Percentiles rank a stretch among this genome's conserved stretches.
These are phyloP conservation scores for Basipetospora chlamydospora DNA, from an alignment of 2,329 filamentous ascomycete species.

Conservation along the genomic window DNA sequence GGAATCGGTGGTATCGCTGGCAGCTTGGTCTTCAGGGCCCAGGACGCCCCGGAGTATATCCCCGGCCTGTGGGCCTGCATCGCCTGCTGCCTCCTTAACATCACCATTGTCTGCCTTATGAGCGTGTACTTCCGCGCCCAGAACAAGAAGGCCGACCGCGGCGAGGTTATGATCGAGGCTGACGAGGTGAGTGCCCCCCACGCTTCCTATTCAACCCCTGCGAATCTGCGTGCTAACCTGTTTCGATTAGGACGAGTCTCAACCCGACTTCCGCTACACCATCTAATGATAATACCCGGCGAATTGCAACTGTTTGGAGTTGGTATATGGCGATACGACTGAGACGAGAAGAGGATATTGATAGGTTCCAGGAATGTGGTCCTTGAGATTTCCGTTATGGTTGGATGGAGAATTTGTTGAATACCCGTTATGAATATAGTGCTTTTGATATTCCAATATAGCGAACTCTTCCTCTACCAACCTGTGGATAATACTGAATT, in stretches of 20 bases:
- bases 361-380: too few species aligned
- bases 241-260: slow-evolving; percentile 8
- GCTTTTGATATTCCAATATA: too few species aligned
- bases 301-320: too few species aligned
- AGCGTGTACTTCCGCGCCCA: slow-evolving; percentile 25
- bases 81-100: slow-evolving; percentile 28
- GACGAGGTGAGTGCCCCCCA: slow-evolving; percentile 27
- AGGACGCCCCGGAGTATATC: slow-evolving; percentile 38
- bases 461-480: too few species aligned
- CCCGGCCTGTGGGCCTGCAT: slow-evolving; percentile 43
- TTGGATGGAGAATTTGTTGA: too few species aligned
- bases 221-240: neutral
- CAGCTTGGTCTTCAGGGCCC: slow-evolving; percentile 50
- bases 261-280: slow-evolving; percentile 7
- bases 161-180: slow-evolving; percentile 35
- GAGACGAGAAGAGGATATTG: too few species aligned
- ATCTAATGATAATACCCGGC: too few species aligned
- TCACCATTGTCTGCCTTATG: slow-evolving; percentile 28
- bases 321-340: too few species aligned
- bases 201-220: neutral
- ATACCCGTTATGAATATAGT: too few species aligned
- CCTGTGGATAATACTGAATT: too few species aligned
- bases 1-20: slow-evolving; percentile 69
- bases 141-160: slow-evolving; percentile 37
- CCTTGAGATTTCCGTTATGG: too few species aligned